phyloP scores from a whole-genome alignment of 75 land plant species.

The Pinus albicaulis region DNA sequence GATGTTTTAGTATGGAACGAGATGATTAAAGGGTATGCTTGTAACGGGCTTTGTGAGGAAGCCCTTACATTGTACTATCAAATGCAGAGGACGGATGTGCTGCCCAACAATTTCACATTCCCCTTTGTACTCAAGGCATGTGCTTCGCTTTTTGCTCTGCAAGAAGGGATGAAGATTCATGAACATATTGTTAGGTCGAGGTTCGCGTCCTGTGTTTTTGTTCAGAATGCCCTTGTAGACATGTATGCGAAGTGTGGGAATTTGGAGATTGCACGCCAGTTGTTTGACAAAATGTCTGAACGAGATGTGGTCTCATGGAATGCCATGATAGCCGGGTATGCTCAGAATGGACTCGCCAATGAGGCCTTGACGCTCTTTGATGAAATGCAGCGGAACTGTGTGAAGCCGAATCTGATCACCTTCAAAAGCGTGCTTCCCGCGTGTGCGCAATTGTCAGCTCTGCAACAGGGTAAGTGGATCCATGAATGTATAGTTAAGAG shows the following conservation, averaged over 20 bases:
- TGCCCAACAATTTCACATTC: conserved; percentile 57
- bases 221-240: conserved; percentile 17
- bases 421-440: neutral
- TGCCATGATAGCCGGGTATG: neutral
- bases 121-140: conserved; percentile 66
- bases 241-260: neutral
- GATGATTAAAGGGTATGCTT: conserved; percentile 62
- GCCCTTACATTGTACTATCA: conserved; percentile 67
- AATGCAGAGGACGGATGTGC: conserved; percentile 57
- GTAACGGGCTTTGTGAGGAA: conserved; percentile 42
- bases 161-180: conserved; percentile 57
- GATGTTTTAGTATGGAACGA: conserved; percentile 56
- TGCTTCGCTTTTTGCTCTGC: conserved; percentile 36
- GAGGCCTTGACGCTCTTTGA: neutral
- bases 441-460: neutral
- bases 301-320: conserved; percentile 3
- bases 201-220: conserved; percentile 23
- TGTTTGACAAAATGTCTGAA: neutral
- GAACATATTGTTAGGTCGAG: conserved; percentile 46
- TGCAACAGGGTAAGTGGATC: neutral
- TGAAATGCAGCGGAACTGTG: neutral
- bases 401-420: neutral
- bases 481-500: neutral
- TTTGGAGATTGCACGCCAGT: neutral
- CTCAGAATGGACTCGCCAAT: neutral